Evolutionary conservation across 163 green algal genomes (phyloP).

Genomic region (Chlamydomonas reinhardtii): DNA sequence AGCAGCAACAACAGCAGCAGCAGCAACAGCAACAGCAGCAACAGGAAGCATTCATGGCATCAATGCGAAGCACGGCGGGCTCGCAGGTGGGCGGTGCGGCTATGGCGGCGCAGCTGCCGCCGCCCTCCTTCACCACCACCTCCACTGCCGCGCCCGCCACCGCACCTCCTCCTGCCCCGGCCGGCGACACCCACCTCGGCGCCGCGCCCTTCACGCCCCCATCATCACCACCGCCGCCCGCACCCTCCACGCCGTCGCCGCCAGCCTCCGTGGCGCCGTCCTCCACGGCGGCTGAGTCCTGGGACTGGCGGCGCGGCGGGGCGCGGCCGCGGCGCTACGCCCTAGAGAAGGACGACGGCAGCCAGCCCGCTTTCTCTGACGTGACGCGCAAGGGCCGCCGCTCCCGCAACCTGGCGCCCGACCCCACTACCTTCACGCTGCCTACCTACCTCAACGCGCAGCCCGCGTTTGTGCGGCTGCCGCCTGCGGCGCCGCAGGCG

Average conservation of each 20-base stretch:
- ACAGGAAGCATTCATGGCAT: neutral
- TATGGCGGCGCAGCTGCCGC: neutral
- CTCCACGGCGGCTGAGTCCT: too few relatives aligned
- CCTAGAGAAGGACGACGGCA: too few relatives aligned
- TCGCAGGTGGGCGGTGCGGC: neutral
- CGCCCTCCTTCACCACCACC: too few relatives aligned
- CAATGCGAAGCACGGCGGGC: neutral
- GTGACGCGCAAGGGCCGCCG: conserved; percentile 12
- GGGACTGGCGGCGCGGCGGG: neutral
- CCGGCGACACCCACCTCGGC: too few relatives aligned
- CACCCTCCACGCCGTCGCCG: too few relatives aligned
- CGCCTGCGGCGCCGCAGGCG: neutral
- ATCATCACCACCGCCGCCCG: too few relatives aligned
- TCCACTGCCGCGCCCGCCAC: too few relatives aligned
- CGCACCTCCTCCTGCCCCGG: too few relatives aligned
- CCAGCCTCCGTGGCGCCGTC: too few relatives aligned
- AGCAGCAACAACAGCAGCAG: neutral
- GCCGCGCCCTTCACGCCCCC: too few relatives aligned
- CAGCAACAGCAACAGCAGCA: neutral
- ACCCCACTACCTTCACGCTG: conserved; percentile 2
- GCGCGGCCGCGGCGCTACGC: neutral
- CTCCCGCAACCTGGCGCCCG: conserved; percentile 35
- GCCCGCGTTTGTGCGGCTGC: neutral
- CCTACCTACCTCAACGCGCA: conserved; percentile 25
- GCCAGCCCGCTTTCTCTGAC: neutral